phyloP scores from a whole-genome alignment of 768 basidiomycete genomes.

The Wakefieldia striispora region DNA sequence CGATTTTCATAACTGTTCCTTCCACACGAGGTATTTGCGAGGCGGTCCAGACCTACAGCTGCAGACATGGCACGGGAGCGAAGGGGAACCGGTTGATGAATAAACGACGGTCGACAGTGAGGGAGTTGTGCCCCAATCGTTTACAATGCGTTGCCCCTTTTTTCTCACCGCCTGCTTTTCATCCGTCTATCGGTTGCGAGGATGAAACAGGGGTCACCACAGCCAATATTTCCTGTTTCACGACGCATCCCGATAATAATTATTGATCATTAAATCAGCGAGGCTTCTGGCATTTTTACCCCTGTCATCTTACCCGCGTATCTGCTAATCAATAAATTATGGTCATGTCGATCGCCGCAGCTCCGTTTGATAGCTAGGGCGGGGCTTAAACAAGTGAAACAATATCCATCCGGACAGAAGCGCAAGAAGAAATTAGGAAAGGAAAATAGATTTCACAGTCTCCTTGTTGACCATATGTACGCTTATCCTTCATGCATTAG shows the following conservation, averaged over 20 bases:
- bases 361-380: not conserved
- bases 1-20: not conserved
- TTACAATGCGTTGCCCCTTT: not conserved
- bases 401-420: not conserved
- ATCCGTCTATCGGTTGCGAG: constrained; percentile 6
- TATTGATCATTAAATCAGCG: constrained; percentile 14
- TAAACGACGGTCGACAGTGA: not conserved
- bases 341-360: constrained; percentile 11
- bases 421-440: too few species aligned
- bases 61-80: not conserved
- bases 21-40: constrained; percentile 24
- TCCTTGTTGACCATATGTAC: too few species aligned
- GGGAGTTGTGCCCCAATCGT: not conserved
- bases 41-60: constrained; percentile 11
- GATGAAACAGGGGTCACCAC: constrained; percentile 20
- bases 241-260: constrained; percentile 11
- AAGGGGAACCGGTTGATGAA: not conserved
- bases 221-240: constrained; percentile 3
- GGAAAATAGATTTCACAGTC: not conserved
- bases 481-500: too few species aligned
- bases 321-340: constrained; percentile 13
- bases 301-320: not conserved
- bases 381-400: not conserved
- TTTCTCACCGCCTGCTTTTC: constrained; percentile 7
- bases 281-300: not conserved